Base-by-base conservation (phyloP, 441 rosid species). In the Melianthus villosus region DNA sequence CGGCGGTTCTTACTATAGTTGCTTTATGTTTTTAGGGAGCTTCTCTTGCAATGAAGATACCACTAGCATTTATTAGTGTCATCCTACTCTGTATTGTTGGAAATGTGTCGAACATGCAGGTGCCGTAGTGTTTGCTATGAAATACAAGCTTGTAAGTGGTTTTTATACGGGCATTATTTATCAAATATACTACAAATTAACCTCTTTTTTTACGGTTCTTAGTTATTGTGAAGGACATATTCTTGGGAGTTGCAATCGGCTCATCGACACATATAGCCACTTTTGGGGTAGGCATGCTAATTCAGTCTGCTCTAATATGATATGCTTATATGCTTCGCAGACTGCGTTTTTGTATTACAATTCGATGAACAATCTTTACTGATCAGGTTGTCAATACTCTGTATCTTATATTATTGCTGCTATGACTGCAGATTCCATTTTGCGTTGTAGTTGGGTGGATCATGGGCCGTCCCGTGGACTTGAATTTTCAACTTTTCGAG, bases 361-460 rank as follows among this genome's bases (percentile, higher is more conserved):
- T n/a, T n/a, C n/a, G n/a, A n/a, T n/a, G n/a, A n/a, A n/a, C n/a
- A n/a, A n/a, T n/a, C n/a, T n/a, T n/a, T n/a, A n/a, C n/a, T n/a
- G n/a, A n/a, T n/a, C n/a, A n/a, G n/a, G n/a, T 4, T 12, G 13
- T 34, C 10, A 10, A 9, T 23, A 4, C 22, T 28, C 14, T 43
- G 17, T 45, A 16, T 28, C 12, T 5, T 41, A 7, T 38, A 6
- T 34, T 28, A 2, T 18, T 2, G 6, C 2, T 45, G 36, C 42
- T 25, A 3, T 36, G 16, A 44, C 29, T 41, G 52, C 69, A 87
- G 97, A 78, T 87, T 11, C 97, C 97, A 1, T 80, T 87, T 53
- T 87, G 97, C 7, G 93, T 87, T 45, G 86, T 87, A 32, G 54
- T 87, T 50, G 95, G 84, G 38, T 87, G 93, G 97, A 78, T 79